phyloP scores from a whole-genome alignment of 805 yeast species.

The Schizosaccharomyces japonicus region DNA sequence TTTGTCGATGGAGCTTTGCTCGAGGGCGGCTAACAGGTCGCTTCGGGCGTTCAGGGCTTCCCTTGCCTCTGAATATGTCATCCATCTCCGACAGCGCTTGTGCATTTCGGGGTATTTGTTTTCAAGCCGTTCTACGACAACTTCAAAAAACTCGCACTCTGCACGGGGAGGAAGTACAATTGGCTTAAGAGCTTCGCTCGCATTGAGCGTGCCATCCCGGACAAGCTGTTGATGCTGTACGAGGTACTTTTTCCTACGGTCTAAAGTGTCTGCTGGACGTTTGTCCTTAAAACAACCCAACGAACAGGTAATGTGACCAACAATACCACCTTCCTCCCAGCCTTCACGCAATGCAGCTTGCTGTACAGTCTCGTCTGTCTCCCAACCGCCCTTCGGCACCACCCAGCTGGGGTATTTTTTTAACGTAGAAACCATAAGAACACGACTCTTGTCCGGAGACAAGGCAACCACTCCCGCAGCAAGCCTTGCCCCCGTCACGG shows the following conservation, averaged over 20 bases:
- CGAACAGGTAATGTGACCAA: constrained; percentile 31
- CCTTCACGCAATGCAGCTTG: constrained; percentile 57
- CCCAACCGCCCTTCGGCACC: constrained; percentile 89
- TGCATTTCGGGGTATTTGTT: constrained; percentile 54
- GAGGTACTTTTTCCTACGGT: constrained; percentile 12
- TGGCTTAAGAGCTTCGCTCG: constrained; percentile 10
- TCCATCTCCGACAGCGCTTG: constrained; percentile 47
- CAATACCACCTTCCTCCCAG: constrained; percentile 94
- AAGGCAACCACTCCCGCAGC: constrained; percentile 85
- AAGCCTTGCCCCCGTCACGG: constrained; percentile 46
- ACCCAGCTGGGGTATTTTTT: constrained; percentile 41
- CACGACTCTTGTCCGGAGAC: constrained; percentile 30
- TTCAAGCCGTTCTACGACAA: constrained; percentile 33
- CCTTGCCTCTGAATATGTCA: constrained; percentile 37
- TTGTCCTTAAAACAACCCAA: constrained; percentile 47
- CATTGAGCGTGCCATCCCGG: not conserved
- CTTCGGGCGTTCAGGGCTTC: constrained; percentile 35
- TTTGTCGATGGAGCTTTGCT: constrained; percentile 20
- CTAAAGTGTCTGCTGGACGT: constrained; percentile 26
- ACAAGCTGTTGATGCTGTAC: not conserved
- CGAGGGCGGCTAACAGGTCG: constrained; percentile 42
- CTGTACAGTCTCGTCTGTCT: constrained; percentile 40
- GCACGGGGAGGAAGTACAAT: constrained; percentile 32
- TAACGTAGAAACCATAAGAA: constrained; percentile 57
- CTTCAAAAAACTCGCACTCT: constrained; percentile 74